These are phyloP conservation scores for Macrophomina pseudophaseolina DNA, from an alignment of 2,329 filamentous ascomycete genomes.

Conservation along the genomic window DNA sequence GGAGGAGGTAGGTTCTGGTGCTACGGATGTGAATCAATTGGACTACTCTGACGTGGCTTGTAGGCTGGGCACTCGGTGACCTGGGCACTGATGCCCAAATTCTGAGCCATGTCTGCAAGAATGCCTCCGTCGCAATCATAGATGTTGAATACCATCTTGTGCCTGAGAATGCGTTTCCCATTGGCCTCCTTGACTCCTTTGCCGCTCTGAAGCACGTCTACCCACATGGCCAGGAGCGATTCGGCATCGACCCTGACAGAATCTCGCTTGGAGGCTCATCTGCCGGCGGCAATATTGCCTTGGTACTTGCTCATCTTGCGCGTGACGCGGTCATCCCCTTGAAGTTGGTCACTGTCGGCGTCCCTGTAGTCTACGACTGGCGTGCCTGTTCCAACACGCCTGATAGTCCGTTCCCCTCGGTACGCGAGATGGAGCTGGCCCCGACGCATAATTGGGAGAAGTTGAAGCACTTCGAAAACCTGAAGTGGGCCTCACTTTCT, in stretches of 20 bases:
- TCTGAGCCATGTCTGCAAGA: neutral
- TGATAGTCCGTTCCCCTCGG: neutral
- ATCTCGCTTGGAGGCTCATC: conserved; percentile 1
- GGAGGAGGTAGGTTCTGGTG: neutral
- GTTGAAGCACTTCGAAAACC: neutral
- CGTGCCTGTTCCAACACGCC: neutral
- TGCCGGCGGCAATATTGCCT: conserved; percentile 1
- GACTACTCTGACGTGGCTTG: neutral
- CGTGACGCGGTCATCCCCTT: conserved; percentile 2
- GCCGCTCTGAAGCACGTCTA: conserved; percentile 14
- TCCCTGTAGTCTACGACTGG: neutral
- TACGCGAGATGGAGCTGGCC: neutral
- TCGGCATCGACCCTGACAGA: neutral
- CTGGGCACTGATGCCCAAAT: neutral
- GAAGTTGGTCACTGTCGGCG: neutral
- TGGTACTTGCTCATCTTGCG: conserved; percentile 4
- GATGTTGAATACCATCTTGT: neutral
- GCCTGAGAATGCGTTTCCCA: neutral
- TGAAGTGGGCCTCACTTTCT: conserved; percentile 10
- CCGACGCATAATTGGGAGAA: conserved; percentile 1
- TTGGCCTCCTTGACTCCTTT: neutral
- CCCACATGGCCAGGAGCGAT: neutral
- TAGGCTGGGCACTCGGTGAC: conserved; percentile 1
- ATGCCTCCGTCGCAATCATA: neutral
- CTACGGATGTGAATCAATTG: neutral